A percentile compares a stretch with the other conserved stretches of the same genome.
Conservation (phyloP, 164 flowering plant genomes). For the Paratinospora sagittata region DNA sequence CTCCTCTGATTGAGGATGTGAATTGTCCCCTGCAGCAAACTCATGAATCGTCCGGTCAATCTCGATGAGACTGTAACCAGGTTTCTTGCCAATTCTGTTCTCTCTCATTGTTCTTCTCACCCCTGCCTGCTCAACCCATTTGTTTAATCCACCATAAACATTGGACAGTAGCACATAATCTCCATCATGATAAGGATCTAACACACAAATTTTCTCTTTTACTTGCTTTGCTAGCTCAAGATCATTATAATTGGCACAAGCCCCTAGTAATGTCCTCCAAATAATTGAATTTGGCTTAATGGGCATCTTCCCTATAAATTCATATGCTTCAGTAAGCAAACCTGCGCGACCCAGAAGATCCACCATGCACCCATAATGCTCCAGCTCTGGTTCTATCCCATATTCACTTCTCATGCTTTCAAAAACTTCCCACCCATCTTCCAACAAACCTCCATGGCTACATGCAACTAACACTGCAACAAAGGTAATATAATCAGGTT, state of each 20-base stretch:
- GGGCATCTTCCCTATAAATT: slow-evolving; percentile 37
- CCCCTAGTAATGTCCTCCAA: slow-evolving; percentile 53
- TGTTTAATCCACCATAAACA: slow-evolving; percentile 35
- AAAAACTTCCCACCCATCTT: slow-evolving; percentile 2
- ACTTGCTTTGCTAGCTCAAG: slow-evolving; percentile 33
- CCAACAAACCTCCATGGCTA: slow-evolving; percentile 7
- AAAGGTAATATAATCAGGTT: slow-evolving; percentile 4
- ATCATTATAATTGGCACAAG: slow-evolving; percentile 36
- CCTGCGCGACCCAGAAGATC: slow-evolving; percentile 53
- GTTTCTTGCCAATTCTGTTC: slow-evolving; percentile 36
- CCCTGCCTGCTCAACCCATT: slow-evolving; percentile 35
- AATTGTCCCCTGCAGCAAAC: slow-evolving; percentile 39
- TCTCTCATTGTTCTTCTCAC: slow-evolving; percentile 35
- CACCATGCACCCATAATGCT: slow-evolving; percentile 27
- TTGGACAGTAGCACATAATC: slow-evolving; percentile 50
- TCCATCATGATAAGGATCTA: slow-evolving; percentile 45
- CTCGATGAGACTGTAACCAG: slow-evolving; percentile 38
- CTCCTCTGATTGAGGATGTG: slow-evolving; percentile 29
- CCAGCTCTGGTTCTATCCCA: slow-evolving; percentile 5
- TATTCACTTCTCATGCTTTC: slow-evolving; percentile 2
- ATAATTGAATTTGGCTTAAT: slow-evolving; percentile 31
- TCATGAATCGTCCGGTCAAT: slow-evolving; percentile 30
- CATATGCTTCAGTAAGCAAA: slow-evolving; percentile 31
- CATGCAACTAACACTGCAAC: slow-evolving; percentile 1
- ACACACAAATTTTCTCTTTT: slow-evolving; percentile 23